These are phyloP conservation scores for Entomortierella chlamydospora DNA, from an alignment of 192 early-diverging fungal species.

Conservation along the genomic window DNA sequence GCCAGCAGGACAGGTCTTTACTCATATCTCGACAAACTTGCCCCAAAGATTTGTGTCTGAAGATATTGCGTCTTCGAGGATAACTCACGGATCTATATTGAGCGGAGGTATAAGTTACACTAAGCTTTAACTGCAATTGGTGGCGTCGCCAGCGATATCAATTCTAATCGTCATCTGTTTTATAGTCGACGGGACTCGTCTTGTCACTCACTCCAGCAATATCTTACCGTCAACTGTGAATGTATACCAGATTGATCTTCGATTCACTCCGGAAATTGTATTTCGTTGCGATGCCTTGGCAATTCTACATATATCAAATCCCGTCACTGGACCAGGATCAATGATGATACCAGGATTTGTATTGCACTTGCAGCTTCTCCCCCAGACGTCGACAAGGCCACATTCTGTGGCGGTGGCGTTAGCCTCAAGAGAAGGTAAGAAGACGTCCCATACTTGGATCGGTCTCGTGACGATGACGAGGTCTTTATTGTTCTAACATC, in stretches of 20 bases:
- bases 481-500: background rate
- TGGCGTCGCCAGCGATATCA: background rate
- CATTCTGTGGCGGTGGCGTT: conserved; percentile 32
- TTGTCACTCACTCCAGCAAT: conserved; percentile 22
- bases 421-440: conserved; percentile 31
- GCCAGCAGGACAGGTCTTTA: conserved; percentile 31
- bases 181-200: conserved; percentile 35
- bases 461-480: no score
- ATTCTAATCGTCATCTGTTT: background rate
- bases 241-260: conserved; percentile 44
- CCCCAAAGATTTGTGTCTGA: conserved; percentile 15
- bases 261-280: conserved; percentile 34
- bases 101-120: conserved; percentile 13
- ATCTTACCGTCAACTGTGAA: conserved; percentile 26
- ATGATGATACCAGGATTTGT: conserved; percentile 29
- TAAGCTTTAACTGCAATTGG: no score
- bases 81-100: conserved; percentile 51
- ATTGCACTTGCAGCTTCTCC: conserved; percentile 29
- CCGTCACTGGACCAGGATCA: conserved; percentile 39
- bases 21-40: conserved; percentile 26
- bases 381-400: conserved; percentile 20
- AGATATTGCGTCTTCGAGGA: conserved; percentile 34
- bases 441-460: no score
- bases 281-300: conserved; percentile 39
- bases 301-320: conserved; percentile 35